These are phyloP conservation scores for Prunus campanulata DNA, from an alignment of 306 rosid genomes.

Conservation along the genomic window DNA sequence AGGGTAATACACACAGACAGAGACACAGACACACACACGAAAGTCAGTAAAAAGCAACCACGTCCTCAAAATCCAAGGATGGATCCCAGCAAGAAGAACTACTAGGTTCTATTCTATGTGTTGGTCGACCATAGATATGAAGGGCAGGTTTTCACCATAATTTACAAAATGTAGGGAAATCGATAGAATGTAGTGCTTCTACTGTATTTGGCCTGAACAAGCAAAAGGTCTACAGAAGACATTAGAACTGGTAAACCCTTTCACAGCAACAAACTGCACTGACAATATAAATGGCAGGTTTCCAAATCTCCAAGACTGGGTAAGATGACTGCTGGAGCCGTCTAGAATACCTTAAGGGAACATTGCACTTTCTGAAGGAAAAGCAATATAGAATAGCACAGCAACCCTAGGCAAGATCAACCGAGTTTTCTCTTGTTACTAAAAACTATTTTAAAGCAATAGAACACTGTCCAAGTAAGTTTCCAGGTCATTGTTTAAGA, in stretches of 20 bases:
- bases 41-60: not conserved
- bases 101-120: not conserved
- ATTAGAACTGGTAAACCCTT: not conserved
- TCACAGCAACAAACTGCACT: not conserved
- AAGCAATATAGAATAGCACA: not conserved
- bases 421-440: not conserved
- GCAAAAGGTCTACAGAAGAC: not conserved
- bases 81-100: not conserved
- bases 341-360: not conserved
- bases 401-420: not conserved
- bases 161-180: not conserved
- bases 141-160: not conserved
- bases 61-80: not conserved
- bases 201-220: not conserved
- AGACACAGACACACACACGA: not conserved
- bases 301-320: not conserved
- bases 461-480: not conserved
- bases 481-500: not conserved
- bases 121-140: not conserved
- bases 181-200: not conserved
- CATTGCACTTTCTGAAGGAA: not conserved
- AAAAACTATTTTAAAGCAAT: not conserved
- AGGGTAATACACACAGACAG: not conserved
- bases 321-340: not conserved
- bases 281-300: not conserved